Percentiles rank a stretch among this genome's conserved stretches.
phyloP scores from a whole-genome alignment of 345 rosid genomes.

The Linum tenue region DNA sequence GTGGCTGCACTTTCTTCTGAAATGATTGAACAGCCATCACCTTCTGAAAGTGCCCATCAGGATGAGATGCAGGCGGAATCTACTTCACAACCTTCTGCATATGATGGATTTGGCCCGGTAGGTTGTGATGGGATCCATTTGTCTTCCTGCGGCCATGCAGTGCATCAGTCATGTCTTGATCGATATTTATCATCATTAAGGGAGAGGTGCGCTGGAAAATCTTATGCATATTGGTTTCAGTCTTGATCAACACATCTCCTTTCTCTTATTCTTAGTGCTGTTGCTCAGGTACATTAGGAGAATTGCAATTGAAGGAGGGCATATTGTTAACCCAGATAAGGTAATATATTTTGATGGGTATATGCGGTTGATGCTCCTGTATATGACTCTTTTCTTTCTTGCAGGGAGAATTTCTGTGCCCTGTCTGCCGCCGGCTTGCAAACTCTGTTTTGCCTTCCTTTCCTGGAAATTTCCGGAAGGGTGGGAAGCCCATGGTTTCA shows the following conservation, averaged over 20 bases:
- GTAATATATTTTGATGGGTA: slow-evolving; percentile 22
- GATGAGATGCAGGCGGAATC: slow-evolving; percentile 24
- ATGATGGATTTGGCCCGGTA: slow-evolving; percentile 62
- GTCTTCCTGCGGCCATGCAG: slow-evolving; percentile 95
- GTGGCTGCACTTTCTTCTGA: slow-evolving; percentile 43
- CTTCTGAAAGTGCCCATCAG: slow-evolving; percentile 31
- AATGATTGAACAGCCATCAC: slow-evolving; percentile 27
- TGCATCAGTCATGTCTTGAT: slow-evolving; percentile 84
- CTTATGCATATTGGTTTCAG: not conserved
- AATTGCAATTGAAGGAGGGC: slow-evolving; percentile 78
- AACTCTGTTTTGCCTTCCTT: slow-evolving; percentile 71
- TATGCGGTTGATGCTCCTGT: not conserved
- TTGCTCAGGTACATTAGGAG: slow-evolving; percentile 53
- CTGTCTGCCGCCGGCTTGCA: slow-evolving; percentile 82
- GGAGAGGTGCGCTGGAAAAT: slow-evolving; percentile 50
- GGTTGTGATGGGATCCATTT: slow-evolving; percentile 84
- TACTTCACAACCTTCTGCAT: slow-evolving; percentile 23
- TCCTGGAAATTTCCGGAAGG: slow-evolving; percentile 37
- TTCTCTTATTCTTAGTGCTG: slow-evolving; percentile 2
- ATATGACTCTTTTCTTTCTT: slow-evolving; percentile 8
- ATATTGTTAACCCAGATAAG: slow-evolving; percentile 71
- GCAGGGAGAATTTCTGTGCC: slow-evolving; percentile 96
- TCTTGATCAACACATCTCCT: not conserved
- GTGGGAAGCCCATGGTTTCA: slow-evolving; percentile 35
- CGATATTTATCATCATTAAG: slow-evolving; percentile 70